A percentile compares a stretch with the other conserved stretches of the same genome.
Evolutionary conservation across 257 asterid genomes (phyloP).

Genomic region (Forsythia suspensa): DNA sequence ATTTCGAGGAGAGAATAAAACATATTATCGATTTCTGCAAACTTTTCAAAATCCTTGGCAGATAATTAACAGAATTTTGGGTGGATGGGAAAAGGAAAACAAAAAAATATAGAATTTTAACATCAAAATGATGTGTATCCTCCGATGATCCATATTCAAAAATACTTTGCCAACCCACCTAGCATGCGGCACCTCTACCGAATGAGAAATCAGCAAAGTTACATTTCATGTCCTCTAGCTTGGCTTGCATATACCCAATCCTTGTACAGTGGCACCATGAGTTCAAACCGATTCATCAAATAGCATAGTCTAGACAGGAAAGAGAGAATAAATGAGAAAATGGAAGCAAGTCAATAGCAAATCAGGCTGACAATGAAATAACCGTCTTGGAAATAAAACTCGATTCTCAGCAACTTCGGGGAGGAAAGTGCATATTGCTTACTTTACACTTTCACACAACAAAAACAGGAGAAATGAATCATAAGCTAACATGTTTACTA

Average conservation of each 20-base stretch:
- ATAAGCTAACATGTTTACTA: too few species aligned
- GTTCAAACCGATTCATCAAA: constrained; percentile 38
- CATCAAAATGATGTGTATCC: not conserved
- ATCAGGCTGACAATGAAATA: not conserved
- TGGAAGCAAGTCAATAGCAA: not conserved
- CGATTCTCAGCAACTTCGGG: not conserved
- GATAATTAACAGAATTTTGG: not conserved
- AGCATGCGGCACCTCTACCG: not conserved
- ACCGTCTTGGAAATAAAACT: not conserved
- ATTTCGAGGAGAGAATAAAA: not conserved
- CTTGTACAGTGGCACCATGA: not conserved
- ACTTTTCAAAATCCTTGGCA: not conserved
- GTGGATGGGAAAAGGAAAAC: not conserved
- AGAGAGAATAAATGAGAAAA: not conserved
- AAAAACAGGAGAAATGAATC: not conserved
- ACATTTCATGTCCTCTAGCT: not conserved
- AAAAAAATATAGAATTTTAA: not conserved
- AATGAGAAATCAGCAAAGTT: not conserved
- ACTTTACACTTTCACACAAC: not conserved
- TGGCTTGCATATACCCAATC: not conserved
- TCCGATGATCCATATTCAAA: not conserved
- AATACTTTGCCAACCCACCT: not conserved
- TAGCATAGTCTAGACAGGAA: constrained; percentile 38
- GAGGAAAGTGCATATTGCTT: not conserved
- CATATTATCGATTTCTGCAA: not conserved